Conservation (phyloP, 331 rosid genomes). For the Rosa hybrid region DNA sequence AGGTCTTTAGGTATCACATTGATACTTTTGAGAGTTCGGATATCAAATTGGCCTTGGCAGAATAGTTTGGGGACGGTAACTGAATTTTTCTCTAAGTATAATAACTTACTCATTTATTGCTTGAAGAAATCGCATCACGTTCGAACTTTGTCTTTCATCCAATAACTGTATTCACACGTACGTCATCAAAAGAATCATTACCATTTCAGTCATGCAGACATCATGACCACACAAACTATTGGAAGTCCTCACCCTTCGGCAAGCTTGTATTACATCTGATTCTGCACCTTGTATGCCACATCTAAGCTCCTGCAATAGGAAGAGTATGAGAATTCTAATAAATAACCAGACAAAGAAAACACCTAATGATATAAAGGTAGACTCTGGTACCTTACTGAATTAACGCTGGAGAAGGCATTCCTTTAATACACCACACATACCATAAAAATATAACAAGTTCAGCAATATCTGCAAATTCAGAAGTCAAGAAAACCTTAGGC, state of each 20-base stretch:
- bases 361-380: neutral
- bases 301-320: conserved; percentile 63
- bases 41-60: too few species aligned
- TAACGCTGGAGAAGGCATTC: conserved; percentile 87
- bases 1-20: too few species aligned
- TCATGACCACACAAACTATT: neutral
- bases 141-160: conserved; percentile 81
- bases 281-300: conserved; percentile 58
- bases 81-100: too few species aligned
- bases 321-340: conserved; percentile 16
- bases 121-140: conserved; percentile 83
- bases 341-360: neutral
- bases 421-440: conserved; percentile 77
- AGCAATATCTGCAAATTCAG: conserved; percentile 52
- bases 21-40: too few species aligned
- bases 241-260: conserved; percentile 58
- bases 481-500: conserved; percentile 14
- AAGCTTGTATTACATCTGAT: conserved; percentile 58
- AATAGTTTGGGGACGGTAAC: too few species aligned
- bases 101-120: conserved; percentile 66
- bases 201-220: neutral
- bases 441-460: conserved; percentile 73
- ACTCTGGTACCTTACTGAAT: conserved; percentile 65
- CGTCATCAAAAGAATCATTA: conserved; percentile 13
- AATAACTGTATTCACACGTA: conserved; percentile 53